Evolutionary conservation across 1,139 yeast genomes (phyloP).

Genomic region (Yarrowia galli): DNA sequence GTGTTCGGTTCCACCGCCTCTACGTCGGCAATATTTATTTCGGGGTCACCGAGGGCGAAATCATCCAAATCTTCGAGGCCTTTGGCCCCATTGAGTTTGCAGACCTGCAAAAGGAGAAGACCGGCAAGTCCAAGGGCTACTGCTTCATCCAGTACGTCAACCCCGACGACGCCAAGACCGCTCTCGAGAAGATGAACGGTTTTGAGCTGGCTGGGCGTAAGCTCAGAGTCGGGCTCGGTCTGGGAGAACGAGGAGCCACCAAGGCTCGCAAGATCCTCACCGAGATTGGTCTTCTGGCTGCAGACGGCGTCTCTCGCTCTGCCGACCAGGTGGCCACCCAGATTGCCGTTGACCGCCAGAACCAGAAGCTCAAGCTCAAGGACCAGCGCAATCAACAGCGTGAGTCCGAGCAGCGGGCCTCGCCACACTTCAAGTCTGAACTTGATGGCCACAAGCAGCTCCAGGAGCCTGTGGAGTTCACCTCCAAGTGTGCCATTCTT

Average conservation of each 20-base stretch:
- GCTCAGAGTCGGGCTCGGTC: slow-evolving; percentile 49
- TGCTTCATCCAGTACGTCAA: slow-evolving; percentile 50
- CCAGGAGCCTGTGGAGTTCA: neutral
- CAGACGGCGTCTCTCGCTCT: slow-evolving; percentile 17
- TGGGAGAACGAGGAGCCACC: slow-evolving; percentile 43
- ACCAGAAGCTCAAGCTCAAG: slow-evolving; percentile 24
- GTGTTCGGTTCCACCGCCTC: slow-evolving; percentile 44
- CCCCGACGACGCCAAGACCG: slow-evolving; percentile 47
- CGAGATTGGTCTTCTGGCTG: slow-evolving; percentile 12
- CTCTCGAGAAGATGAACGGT: slow-evolving; percentile 50
- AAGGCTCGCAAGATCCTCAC: slow-evolving; percentile 29
- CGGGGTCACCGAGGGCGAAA: slow-evolving; percentile 49
- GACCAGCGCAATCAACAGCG: slow-evolving; percentile 10
- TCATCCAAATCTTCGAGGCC: slow-evolving; percentile 49
- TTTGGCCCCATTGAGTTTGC: slow-evolving; percentile 51
- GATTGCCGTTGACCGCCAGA: slow-evolving; percentile 28
- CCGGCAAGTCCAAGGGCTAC: slow-evolving; percentile 51
- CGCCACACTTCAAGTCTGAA: neutral
- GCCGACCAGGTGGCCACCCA: slow-evolving; percentile 34
- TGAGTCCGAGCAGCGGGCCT: slow-evolving; percentile 3
- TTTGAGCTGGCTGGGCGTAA: slow-evolving; percentile 50
- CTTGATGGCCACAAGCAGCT: neutral
- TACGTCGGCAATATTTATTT: slow-evolving; percentile 51
- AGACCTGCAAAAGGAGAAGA: slow-evolving; percentile 48
- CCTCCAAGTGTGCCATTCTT: slow-evolving; percentile 50